Base-by-base conservation (phyloP, 2,329 filamentous ascomycete genomes). In the Ophiognomonia clavigignenti-juglandacearum region DNA sequence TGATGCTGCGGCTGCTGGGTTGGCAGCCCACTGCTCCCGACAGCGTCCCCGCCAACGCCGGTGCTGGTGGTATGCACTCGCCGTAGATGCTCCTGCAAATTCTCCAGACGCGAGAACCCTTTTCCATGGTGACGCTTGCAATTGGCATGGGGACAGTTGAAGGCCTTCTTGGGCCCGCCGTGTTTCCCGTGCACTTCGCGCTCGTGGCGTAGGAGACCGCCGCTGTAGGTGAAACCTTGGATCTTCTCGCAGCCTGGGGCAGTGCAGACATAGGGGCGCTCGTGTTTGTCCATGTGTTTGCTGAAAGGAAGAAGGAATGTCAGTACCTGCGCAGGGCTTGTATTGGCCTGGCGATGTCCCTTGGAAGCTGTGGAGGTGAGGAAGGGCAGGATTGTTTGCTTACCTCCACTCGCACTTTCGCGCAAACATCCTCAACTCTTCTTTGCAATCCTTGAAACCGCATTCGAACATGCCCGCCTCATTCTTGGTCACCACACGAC, bases 261-360 rank as follows among this genome's bases (percentile, higher is more conserved):
- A 19, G 73, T 75, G 65, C 92, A 97, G 59, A 90, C 87, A 63
- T 96, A 97, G 1, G 92, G 92, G 11, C 92, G 79, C 57, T 96
- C 90, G 64, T 97, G 92, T 64, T 96, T 96, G 69, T 97, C 92
- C 91, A 96, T 96, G 64, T 97, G 92, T 70, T 97, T 96, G 63
- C 89, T 95, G 55, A n/a, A 16, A 20, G 39, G 29, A 27, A 78
- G 2, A 6, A 10, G 6, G n/a, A 4, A 34, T 16, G 31, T 34
- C 18, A 7, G 31, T n/a, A n/a, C 24, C 6, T 26, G 24, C 24
- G 10, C 6, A 6, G 24, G 24, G 24, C 6, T 10, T 26, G 6
- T 6, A 26, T 6, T 6, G 6, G 24, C 10, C 6, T 26, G 24
- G 24, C 10, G n/a, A 26, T 26, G 24, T 6, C 24, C 24, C 24